Percentiles rank a stretch among this genome's conserved stretches.
These are phyloP conservation scores for Dactylellina parvicollis DNA, from an alignment of 2,329 filamentous ascomycete genomes.

Conservation along the genomic window DNA sequence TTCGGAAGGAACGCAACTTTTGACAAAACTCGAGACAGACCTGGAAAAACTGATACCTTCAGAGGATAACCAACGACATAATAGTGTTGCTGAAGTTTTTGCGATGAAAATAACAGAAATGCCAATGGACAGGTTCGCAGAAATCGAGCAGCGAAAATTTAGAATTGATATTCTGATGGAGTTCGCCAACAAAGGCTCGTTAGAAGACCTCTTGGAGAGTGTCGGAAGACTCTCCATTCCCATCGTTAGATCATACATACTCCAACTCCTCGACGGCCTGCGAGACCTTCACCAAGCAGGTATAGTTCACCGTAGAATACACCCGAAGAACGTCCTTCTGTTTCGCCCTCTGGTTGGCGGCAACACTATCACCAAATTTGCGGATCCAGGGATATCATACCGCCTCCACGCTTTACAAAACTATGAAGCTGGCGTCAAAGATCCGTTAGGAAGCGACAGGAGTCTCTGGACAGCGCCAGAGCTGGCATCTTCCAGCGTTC, in stretches of 20 bases:
- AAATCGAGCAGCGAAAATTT: constrained; percentile 61
- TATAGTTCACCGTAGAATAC: constrained; percentile 83
- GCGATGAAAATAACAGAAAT: constrained; percentile 79
- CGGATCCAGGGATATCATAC: constrained; percentile 69
- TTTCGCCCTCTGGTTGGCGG: constrained; percentile 75
- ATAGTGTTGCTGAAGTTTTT: constrained; percentile 79
- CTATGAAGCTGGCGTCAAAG: constrained; percentile 30
- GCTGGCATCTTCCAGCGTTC: constrained; percentile 55
- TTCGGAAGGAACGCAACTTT: constrained; percentile 75
- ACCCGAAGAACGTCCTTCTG: constrained; percentile 80
- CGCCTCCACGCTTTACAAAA: constrained; percentile 32
- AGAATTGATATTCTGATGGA: constrained; percentile 74
- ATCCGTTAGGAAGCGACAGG: constrained; percentile 2
- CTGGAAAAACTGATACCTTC: constrained; percentile 77
- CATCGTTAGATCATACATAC: constrained; percentile 87
- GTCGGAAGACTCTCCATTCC: constrained; percentile 77
- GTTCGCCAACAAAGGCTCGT: constrained; percentile 80
- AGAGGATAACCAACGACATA: constrained; percentile 69
- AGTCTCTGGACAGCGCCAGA: constrained; percentile 41
- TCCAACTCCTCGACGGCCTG: constrained; percentile 87
- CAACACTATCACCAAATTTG: constrained; percentile 75
- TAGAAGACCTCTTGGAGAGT: constrained; percentile 83
- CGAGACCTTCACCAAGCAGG: constrained; percentile 87
- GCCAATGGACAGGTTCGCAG: constrained; percentile 58
- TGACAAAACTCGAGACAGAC: constrained; percentile 79